These are phyloP conservation scores for Xylaria flabelliformis DNA, from an alignment of 495 filamentous ascomycete genomes.

Conservation along the genomic window DNA sequence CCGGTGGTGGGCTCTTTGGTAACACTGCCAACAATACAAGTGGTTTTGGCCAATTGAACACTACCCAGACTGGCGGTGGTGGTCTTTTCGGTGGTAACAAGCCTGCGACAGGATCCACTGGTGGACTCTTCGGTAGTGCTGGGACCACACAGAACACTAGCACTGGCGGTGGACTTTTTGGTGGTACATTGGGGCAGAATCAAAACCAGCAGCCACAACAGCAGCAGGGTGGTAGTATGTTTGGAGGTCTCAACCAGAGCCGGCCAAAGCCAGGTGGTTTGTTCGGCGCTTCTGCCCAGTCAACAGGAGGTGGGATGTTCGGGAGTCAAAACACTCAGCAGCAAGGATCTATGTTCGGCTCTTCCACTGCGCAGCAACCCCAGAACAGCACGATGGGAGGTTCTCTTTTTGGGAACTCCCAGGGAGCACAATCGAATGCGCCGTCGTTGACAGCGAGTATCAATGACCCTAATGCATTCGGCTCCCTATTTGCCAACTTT, in stretches of 20 bases:
- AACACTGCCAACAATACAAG: constrained; percentile 38
- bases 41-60: constrained; percentile 39
- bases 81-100: constrained; percentile 70
- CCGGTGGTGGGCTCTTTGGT: constrained; percentile 56
- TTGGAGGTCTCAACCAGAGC: constrained; percentile 48
- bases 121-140: constrained; percentile 55
- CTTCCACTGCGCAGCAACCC: constrained; percentile 48
- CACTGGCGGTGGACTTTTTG: constrained; percentile 59
- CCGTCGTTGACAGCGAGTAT: constrained; percentile 79
- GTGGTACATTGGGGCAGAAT: constrained; percentile 47
- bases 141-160: constrained; percentile 44
- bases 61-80: constrained; percentile 52
- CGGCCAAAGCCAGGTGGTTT: constrained; percentile 52
- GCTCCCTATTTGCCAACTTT: constrained; percentile 79
- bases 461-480: constrained; percentile 79
- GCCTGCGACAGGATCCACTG: constrained; percentile 49
- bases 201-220: constrained; percentile 67
- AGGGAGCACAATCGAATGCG: constrained; percentile 47
- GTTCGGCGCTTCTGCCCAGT: constrained; percentile 47
- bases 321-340: constrained; percentile 58
- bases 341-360: constrained; percentile 53
- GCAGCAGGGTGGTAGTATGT: constrained; percentile 46
- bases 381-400: constrained; percentile 53
- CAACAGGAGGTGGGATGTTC: constrained; percentile 66
- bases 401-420: constrained; percentile 51